These are phyloP conservation scores for Phytophthora hybrid DNA, from an alignment of 352 stramenopile genomes.

Conservation along the genomic window DNA sequence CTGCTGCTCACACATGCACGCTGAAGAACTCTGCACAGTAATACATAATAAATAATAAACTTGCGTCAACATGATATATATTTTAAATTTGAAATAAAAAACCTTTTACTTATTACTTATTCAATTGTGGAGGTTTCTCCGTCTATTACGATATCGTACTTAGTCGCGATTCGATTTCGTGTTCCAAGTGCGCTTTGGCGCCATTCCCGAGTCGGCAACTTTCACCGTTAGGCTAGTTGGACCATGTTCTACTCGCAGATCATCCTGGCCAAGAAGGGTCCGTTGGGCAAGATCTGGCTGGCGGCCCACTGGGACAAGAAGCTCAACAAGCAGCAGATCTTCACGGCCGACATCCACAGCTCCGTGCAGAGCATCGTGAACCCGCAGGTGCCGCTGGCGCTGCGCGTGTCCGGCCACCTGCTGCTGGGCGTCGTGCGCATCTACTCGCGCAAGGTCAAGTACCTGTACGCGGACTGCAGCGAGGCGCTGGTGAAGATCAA, in stretches of 20 bases:
- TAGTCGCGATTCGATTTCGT: neutral
- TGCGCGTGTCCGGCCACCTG: slow-evolving; percentile 98
- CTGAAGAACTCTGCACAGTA: neutral
- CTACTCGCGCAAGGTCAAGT: slow-evolving; percentile 98
- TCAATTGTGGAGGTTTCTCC: too few species aligned
- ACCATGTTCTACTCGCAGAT: slow-evolving; percentile 99
- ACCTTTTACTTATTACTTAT: too few species aligned
- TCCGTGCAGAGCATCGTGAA: slow-evolving; percentile 98
- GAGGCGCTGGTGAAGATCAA: slow-evolving; percentile 99
- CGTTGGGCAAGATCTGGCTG: slow-evolving; percentile 99
- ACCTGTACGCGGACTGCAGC: slow-evolving; percentile 98
- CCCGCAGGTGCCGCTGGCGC: slow-evolving; percentile 95
- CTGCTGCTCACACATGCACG: slow-evolving; percentile 53
- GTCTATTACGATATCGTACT: neutral
- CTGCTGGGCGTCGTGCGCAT: slow-evolving; percentile 99
- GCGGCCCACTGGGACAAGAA: slow-evolving; percentile 99
- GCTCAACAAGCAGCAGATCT: slow-evolving; percentile 98
- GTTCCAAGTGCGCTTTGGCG: neutral
- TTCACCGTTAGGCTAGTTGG: neutral
- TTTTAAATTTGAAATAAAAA: too few species aligned
- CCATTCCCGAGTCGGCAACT: neutral
- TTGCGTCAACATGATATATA: too few species aligned
- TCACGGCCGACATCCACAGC: slow-evolving; percentile 96
- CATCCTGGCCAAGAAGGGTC: slow-evolving; percentile 99
- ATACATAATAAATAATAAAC: too few species aligned